Conservation (phyloP, 2,329 filamentous ascomycete genomes). For the Colletotrichum phormii region DNA sequence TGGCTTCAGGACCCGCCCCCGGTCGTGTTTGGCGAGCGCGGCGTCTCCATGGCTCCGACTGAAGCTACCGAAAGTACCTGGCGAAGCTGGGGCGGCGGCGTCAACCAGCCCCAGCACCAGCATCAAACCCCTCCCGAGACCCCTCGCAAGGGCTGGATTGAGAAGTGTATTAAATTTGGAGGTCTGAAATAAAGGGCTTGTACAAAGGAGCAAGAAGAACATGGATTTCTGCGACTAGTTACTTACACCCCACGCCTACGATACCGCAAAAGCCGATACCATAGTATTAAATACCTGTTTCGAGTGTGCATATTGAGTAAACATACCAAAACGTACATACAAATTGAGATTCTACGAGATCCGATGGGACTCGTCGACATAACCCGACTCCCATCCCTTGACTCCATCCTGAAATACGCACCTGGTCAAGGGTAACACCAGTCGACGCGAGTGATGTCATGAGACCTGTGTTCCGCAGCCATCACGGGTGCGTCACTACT, state of each 20-base stretch:
- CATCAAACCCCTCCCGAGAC: constrained; percentile 8
- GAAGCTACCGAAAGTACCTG: constrained; percentile 35
- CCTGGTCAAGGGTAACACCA: too few species aligned
- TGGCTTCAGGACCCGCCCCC: constrained; percentile 17
- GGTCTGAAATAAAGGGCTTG: constrained; percentile 23
- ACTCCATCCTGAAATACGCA: too few species aligned
- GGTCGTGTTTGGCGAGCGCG: constrained; percentile 18
- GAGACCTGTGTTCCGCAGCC: not conserved
- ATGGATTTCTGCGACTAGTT: not conserved
- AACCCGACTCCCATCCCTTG: too few species aligned
- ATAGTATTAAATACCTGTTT: constrained; percentile 23
- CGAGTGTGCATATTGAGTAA: constrained; percentile 30
- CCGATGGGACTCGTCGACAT: not conserved
- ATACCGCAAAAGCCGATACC: constrained; percentile 7
- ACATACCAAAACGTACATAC: constrained; percentile 6
- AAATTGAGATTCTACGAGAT: not conserved
- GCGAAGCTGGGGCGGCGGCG: constrained; percentile 35
- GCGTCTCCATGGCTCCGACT: constrained; percentile 35
- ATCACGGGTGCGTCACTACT: not conserved
- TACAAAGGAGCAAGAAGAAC: not conserved
- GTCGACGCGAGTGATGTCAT: not conserved
- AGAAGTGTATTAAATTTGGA: constrained; percentile 36
- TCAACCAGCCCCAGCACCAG: constrained; percentile 8
- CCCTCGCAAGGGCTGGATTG: constrained; percentile 29
- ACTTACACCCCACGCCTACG: not conserved